A percentile compares a stretch with the other conserved stretches of the same genome.
These are phyloP conservation scores for Musa schizocarpa DNA, from an alignment of 176 grass and related monocot species.

Conservation along the genomic window DNA sequence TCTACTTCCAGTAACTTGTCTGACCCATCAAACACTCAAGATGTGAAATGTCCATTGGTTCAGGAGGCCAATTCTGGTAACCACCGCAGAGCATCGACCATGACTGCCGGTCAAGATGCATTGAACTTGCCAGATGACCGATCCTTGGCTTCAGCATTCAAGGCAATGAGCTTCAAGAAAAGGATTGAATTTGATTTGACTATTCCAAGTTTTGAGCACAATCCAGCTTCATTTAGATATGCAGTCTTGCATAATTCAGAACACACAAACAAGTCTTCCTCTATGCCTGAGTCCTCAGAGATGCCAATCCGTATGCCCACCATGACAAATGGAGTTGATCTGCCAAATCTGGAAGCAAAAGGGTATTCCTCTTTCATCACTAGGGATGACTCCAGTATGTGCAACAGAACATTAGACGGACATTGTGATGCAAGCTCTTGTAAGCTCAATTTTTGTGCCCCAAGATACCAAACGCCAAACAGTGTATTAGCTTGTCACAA, in stretches of 20 bases:
- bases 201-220: constrained; percentile 1
- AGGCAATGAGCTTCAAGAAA: constrained; percentile 31
- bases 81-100: not conserved
- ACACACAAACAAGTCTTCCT: not conserved
- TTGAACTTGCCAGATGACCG: constrained; percentile 35
- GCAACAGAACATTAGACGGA: not conserved
- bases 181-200: not conserved
- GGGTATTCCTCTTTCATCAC: not conserved
- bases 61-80: constrained; percentile 2
- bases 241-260: not conserved
- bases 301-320: not conserved
- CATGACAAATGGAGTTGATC: not conserved
- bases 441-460: constrained; percentile 17
- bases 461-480: constrained; percentile 11
- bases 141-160: constrained; percentile 33
- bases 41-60: not conserved
- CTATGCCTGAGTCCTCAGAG: not conserved
- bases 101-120: not conserved
- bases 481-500: constrained; percentile 17
- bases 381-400: not conserved
- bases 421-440: constrained; percentile 16
- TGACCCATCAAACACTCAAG: not conserved
- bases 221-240: not conserved
- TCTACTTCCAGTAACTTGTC: not conserved
- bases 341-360: not conserved